Conservation (phyloP, 2,329 filamentous ascomycete species). For the Raffaelea deltoideospora region DNA sequence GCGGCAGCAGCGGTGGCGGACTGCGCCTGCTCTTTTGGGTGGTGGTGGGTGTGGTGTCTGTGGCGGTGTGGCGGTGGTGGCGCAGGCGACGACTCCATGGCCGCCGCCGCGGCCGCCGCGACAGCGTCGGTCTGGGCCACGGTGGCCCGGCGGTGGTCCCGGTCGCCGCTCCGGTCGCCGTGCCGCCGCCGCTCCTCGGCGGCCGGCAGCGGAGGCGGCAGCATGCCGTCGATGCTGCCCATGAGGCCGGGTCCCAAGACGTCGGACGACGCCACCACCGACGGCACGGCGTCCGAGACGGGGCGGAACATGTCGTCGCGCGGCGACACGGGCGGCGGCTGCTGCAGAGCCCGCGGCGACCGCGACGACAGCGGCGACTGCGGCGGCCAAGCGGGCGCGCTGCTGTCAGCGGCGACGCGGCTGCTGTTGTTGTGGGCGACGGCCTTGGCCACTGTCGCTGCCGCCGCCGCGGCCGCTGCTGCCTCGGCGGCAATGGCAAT, state of each 20-base stretch:
- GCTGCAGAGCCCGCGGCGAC: not conserved
- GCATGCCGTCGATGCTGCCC: too few species aligned
- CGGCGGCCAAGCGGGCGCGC: too few species aligned
- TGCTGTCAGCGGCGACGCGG: not conserved
- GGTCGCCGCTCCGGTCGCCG: too few species aligned
- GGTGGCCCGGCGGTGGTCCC: too few species aligned
- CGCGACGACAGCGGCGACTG: too few species aligned
- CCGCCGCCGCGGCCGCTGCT: constrained; percentile 60
- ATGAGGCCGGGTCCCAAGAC: constrained; percentile 57
- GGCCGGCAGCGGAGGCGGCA: too few species aligned
- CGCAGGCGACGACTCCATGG: not conserved
- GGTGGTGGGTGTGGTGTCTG: too few species aligned
- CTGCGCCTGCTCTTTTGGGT: too few species aligned
- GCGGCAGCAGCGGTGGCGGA: not conserved
- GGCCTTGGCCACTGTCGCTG: constrained; percentile 33
- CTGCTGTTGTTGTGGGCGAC: not conserved
- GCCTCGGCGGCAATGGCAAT: too few species aligned
- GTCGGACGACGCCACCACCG: constrained; percentile 82
- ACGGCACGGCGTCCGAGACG: constrained; percentile 61
- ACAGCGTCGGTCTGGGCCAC: not conserved
- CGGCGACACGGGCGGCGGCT: not conserved
- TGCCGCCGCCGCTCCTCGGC: too few species aligned
- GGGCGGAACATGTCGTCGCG: constrained; percentile 43
- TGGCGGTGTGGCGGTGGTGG: too few species aligned
- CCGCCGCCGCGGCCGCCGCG: too few species aligned